phyloP scores from a whole-genome alignment of 768 basidiomycete species.

The Paxillus ammoniavirescens region DNA sequence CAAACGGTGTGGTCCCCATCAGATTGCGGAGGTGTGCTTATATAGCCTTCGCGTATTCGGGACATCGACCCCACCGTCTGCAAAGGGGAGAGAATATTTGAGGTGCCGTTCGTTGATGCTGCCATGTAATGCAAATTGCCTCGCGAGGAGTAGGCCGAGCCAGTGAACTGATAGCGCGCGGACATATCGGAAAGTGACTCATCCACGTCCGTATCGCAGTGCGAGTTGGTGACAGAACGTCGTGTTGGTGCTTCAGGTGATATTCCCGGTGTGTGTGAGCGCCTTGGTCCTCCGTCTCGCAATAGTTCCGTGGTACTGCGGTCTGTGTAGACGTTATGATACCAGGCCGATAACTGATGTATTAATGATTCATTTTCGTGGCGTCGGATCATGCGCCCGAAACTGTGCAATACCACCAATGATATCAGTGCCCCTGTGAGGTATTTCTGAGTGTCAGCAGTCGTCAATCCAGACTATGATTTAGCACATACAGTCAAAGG shows the following conservation, averaged over 20 bases:
- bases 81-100: conserved; percentile 10
- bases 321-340: conserved; percentile 33
- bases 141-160: conserved; percentile 6
- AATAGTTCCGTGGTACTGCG: conserved; percentile 5
- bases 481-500: conserved; percentile 47
- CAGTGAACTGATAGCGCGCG: conserved; percentile 7
- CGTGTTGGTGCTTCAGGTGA: conserved; percentile 3
- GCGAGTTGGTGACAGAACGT: neutral
- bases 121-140: conserved; percentile 10
- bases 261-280: neutral
- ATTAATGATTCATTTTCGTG: conserved; percentile 58
- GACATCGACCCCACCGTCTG: conserved; percentile 8
- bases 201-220: neutral
- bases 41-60: neutral
- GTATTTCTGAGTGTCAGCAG: conserved; percentile 6
- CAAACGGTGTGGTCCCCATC: neutral
- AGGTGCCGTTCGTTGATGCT: conserved; percentile 14
- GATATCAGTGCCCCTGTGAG: conserved; percentile 54
- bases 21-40: neutral
- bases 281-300: conserved; percentile 1
- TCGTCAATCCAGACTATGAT: neutral
- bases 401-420: conserved; percentile 55
- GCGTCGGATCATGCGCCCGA: conserved; percentile 55
- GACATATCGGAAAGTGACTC: conserved; percentile 3
- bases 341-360: conserved; percentile 45